phyloP scores from a whole-genome alignment of 2,329 filamentous ascomycete genomes.

The Davidsoniella eucalypti region DNA sequence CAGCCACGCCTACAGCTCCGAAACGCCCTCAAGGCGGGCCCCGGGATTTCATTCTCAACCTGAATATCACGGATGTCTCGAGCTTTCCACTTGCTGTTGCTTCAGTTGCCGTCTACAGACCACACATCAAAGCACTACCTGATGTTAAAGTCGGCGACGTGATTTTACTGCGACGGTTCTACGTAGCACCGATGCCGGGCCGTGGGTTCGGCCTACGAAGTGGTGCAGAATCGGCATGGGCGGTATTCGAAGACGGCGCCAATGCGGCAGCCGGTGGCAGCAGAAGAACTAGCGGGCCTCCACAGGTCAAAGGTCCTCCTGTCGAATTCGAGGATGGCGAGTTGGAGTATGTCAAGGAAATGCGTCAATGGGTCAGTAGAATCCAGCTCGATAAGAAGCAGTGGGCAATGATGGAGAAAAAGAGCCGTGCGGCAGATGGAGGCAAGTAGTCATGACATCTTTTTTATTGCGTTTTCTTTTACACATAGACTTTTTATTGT shows the following conservation, averaged over 20 bases:
- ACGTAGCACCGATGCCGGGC: constrained; percentile 34
- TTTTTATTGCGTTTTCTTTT: neutral
- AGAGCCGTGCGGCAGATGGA: constrained; percentile 3
- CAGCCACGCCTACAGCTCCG: constrained; percentile 32
- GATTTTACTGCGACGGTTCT: constrained; percentile 40
- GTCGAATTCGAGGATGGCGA: constrained; percentile 38
- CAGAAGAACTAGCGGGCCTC: constrained; percentile 16
- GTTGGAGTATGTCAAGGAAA: constrained; percentile 15
- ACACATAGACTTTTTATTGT: neutral
- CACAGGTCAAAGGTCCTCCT: constrained; percentile 42
- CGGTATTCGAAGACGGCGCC: constrained; percentile 34
- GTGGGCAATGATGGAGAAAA: constrained; percentile 10
- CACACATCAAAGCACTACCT: constrained; percentile 40
- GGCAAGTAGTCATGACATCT: neutral
- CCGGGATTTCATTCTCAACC: constrained; percentile 41
- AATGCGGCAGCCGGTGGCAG: neutral
- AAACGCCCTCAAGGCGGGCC: constrained; percentile 39
- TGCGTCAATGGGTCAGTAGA: constrained; percentile 1
- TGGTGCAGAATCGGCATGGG: constrained; percentile 43
- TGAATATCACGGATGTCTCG: constrained; percentile 40
- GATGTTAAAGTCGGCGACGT: constrained; percentile 38
- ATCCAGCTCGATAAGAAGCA: constrained; percentile 5
- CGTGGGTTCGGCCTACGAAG: constrained; percentile 39
- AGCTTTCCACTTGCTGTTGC: constrained; percentile 31
- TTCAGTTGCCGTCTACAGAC: constrained; percentile 41